Percentiles rank a stretch among this genome's conserved stretches.
Evolutionary conservation across 1,284 basidiomycete species (phyloP).

Genomic region (Agroathelia rolfsii): DNA sequence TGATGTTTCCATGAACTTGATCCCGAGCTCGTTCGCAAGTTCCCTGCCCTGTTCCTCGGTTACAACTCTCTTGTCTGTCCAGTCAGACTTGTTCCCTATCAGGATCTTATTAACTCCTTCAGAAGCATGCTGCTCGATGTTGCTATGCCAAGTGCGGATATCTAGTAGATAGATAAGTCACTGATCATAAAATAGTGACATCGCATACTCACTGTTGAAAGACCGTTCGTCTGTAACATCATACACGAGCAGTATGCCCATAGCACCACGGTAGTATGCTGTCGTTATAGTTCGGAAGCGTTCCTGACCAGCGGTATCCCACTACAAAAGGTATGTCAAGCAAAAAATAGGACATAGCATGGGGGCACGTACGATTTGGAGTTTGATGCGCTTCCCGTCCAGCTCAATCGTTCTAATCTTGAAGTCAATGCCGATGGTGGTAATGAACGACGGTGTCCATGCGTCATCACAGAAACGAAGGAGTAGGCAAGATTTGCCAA

Average conservation of each 20-base stretch:
- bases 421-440: constrained; percentile 95
- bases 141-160: constrained; percentile 97
- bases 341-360: constrained; percentile 7
- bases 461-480: constrained; percentile 99
- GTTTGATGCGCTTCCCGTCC: constrained; percentile 92
- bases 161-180: constrained; percentile 39
- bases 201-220: constrained; percentile 76
- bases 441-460: constrained; percentile 99
- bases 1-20: constrained; percentile 96
- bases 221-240: constrained; percentile 98
- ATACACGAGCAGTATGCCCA: constrained; percentile 98
- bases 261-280: constrained; percentile 99
- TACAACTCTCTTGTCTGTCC: constrained; percentile 93
- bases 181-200: constrained; percentile 7
- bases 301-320: constrained; percentile 99
- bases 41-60: constrained; percentile 77
- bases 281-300: constrained; percentile 99
- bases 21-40: constrained; percentile 81
- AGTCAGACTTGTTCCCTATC: constrained; percentile 98
- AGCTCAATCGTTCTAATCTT: constrained; percentile 96
- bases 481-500: constrained; percentile 97
- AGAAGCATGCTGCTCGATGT: constrained; percentile 98
- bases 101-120: constrained; percentile 99
- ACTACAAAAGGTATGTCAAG: constrained; percentile 37
- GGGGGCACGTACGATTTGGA: constrained; percentile 73